Evolutionary conservation across 1,139 yeast genomes (phyloP).

Genomic region (Blastobotrys indianensis): DNA sequence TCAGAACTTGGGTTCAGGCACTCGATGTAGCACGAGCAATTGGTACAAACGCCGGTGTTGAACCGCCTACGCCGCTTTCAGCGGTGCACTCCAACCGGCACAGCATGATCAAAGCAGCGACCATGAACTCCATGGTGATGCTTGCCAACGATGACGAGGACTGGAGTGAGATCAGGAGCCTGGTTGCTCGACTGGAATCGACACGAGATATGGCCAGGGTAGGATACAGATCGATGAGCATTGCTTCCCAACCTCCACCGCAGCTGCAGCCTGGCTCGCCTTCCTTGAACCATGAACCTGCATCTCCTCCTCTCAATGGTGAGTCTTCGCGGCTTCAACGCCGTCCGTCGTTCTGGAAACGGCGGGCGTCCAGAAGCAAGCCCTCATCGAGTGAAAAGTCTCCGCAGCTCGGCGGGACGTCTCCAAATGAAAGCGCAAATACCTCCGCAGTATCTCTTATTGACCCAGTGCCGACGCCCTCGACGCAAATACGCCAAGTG

Average conservation of each 20-base stretch:
- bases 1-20: constrained; percentile 62
- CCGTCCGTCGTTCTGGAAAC: constrained; percentile 23
- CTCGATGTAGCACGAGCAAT: constrained; percentile 10
- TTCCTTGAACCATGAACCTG: background rate
- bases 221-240: background rate
- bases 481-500: background rate
- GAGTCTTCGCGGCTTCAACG: constrained; percentile 11
- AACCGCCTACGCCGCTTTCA: background rate
- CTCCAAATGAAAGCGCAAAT: background rate
- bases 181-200: constrained; percentile 8
- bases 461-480: background rate
- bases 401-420: background rate
- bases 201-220: no score
- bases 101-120: background rate
- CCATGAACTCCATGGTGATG: background rate
- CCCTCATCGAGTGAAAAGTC: background rate
- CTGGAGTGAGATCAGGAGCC: constrained; percentile 11
- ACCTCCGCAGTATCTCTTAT: background rate
- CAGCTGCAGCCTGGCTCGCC: background rate
- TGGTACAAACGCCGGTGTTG: background rate
- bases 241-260: background rate
- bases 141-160: constrained; percentile 4
- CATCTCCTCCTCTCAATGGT: constrained; percentile 1
- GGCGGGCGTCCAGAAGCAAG: constrained; percentile 8
- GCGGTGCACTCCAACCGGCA: background rate